phyloP scores from a whole-genome alignment of 1,284 basidiomycete species.

The Cutaneotrichosporon mucoides region DNA sequence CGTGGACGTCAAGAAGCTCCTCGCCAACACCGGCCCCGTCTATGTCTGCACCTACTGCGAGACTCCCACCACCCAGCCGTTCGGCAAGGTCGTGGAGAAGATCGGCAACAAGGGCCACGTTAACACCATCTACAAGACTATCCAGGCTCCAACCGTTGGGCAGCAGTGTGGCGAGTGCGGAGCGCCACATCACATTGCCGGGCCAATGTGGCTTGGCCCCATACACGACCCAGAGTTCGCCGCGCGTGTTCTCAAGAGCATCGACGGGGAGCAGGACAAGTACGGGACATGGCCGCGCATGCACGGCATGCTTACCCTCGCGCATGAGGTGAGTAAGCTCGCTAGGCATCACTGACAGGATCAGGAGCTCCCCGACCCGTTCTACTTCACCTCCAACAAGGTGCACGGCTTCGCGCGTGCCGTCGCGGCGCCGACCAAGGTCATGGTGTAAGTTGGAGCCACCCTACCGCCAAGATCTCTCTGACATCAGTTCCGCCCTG shows the following conservation, averaged over 20 bases:
- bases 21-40: conserved; percentile 59
- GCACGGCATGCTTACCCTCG: conserved; percentile 91
- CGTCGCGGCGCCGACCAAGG: conserved; percentile 55
- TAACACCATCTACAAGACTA: conserved; percentile 66
- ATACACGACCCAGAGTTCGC: conserved; percentile 78
- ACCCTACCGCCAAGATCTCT: background rate
- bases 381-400: conserved; percentile 87
- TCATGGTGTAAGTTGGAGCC: conserved; percentile 58
- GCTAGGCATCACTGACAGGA: background rate
- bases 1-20: conserved; percentile 73
- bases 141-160: conserved; percentile 59
- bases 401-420: conserved; percentile 60
- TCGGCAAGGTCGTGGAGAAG: conserved; percentile 65
- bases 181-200: conserved; percentile 72
- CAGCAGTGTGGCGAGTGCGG: conserved; percentile 78
- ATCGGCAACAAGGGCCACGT: conserved; percentile 50
- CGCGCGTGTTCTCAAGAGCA: conserved; percentile 66
- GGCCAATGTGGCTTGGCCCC: conserved; percentile 93
- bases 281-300: conserved; percentile 82
- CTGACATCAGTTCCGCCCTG: conserved; percentile 65
- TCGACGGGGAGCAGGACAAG: conserved; percentile 56
- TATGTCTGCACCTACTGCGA: conserved; percentile 81
- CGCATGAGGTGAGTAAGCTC: conserved; percentile 63
- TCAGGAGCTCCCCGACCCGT: conserved; percentile 73
- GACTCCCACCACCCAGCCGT: conserved; percentile 69